Evolutionary conservation across 768 basidiomycete species (phyloP).

Genomic region (Tricholoma bakamatsutake): DNA sequence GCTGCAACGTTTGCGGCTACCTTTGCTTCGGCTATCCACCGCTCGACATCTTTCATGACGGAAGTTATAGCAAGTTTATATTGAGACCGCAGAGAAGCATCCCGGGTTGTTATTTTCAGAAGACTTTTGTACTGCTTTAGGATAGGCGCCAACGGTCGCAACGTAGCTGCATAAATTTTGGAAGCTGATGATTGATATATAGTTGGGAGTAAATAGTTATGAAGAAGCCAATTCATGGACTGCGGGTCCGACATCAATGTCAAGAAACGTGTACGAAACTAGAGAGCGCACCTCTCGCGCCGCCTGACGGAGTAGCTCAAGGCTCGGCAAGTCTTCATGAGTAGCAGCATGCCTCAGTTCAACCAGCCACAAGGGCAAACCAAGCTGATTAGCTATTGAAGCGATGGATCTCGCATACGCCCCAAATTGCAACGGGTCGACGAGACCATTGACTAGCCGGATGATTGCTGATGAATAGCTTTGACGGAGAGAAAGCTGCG

Average conservation of each 20-base stretch:
- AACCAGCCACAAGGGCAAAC: constrained; percentile 84
- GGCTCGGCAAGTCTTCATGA: constrained; percentile 88
- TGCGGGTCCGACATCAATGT: constrained; percentile 23
- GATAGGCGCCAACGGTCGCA: constrained; percentile 59
- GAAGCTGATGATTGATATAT: constrained; percentile 45
- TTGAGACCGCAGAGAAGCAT: constrained; percentile 51
- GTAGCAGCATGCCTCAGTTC: constrained; percentile 93
- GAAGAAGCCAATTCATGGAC: constrained; percentile 80
- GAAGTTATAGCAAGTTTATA: constrained; percentile 45
- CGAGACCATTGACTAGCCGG: constrained; percentile 89
- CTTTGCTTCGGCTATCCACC: constrained; percentile 74
- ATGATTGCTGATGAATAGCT: constrained; percentile 78
- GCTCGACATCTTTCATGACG: constrained; percentile 58
- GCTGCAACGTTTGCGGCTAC: constrained; percentile 48
- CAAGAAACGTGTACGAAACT: background rate
- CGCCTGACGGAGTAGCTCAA: constrained; percentile 73
- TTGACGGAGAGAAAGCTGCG: constrained; percentile 57
- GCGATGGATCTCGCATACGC: constrained; percentile 88
- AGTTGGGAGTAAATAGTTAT: constrained; percentile 80
- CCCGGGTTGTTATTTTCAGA: constrained; percentile 55
- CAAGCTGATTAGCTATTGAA: constrained; percentile 80
- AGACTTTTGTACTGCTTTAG: constrained; percentile 71
- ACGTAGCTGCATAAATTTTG: constrained; percentile 23
- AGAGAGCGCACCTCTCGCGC: constrained; percentile 50
- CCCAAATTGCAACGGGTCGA: constrained; percentile 89